Evolutionary conservation across 78 protist species (phyloP), one percentile per base, ranked within the genome.

Genomic region (Dictyostelium firmibasis): DNA sequence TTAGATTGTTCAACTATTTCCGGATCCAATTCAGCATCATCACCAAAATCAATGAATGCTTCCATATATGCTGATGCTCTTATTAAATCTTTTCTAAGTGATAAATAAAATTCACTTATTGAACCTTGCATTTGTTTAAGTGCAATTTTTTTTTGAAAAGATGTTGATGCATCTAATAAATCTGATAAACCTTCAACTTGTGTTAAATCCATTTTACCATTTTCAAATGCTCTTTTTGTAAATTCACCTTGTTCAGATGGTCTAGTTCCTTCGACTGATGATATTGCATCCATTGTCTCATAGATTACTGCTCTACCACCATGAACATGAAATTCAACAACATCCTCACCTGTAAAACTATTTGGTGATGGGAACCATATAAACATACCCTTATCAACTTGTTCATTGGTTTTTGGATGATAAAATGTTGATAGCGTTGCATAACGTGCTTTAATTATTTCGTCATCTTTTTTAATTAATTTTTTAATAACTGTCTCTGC

Each of bases 281-380:
- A 25, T 11, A 94, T 64, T 44, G 98, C 97, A 0, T 47, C 95
- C 44, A 98, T 91, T 31, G 93, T 89, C 2, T 86, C 97, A 10
- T 29, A 77, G 27, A 98, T 91, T 31, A 98, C 98, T 2, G 98
- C 98, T 43, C 92, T 67, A 5, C 97, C 96, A 75, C 99, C 99
- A 83, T 98, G 99, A 60, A 96, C 69, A 83, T 98, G 99, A 18
- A 98, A 74, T 83, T 98, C 99, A 16, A 89, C 94, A 2, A 97
- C 97, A 79, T 98, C 99, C 75, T 98, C 99, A 10, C 99, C 99
- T n/a, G 99, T 98, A 92, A 91, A 97, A 83, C 97, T 92, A 33
- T 94, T 41, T 16, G 99, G 99, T 18, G 85, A 91, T 77, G 84
- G 64, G 35, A 85, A 94, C 67, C 72, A 81, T 2, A 87, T 72